These are phyloP conservation scores for Phytophthora fragariae DNA, from an alignment of 352 stramenopile species.

Conservation along the genomic window DNA sequence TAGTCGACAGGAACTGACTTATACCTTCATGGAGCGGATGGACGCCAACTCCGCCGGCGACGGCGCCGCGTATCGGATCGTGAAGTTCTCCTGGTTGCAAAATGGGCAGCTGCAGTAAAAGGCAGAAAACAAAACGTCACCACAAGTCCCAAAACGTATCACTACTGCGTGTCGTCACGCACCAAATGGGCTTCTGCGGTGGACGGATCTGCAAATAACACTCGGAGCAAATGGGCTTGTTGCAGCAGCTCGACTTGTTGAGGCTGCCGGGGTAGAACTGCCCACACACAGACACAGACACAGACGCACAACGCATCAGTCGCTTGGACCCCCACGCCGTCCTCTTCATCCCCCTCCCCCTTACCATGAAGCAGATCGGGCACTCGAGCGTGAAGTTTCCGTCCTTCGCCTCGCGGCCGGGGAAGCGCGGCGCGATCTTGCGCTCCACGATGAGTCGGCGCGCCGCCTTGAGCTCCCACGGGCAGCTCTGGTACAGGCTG, in stretches of 20 bases:
- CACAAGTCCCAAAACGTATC: not conserved
- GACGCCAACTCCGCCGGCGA: conserved; percentile 53
- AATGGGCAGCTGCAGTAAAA: conserved; percentile 68
- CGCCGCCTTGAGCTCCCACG: conserved; percentile 74
- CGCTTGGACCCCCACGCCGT: not conserved
- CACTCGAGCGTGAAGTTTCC: conserved; percentile 77
- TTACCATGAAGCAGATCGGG: conserved; percentile 87
- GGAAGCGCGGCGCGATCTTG: conserved; percentile 80
- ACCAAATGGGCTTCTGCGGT: conserved; percentile 59
- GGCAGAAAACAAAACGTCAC: not conserved
- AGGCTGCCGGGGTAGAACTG: conserved; percentile 73
- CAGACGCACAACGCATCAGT: conserved; percentile 1
- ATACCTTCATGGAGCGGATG: conserved; percentile 53
- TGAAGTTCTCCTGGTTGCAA: conserved; percentile 78
- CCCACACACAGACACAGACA: not conserved
- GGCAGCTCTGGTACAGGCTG: conserved; percentile 81
- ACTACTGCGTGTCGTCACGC: conserved; percentile 17
- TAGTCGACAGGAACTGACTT: not conserved
- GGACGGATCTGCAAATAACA: conserved; percentile 74
- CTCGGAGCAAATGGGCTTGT: conserved; percentile 78
- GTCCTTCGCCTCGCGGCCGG: conserved; percentile 65
- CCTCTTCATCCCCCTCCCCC: not conserved
- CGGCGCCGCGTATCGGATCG: conserved; percentile 57
- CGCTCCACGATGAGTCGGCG: conserved; percentile 73
- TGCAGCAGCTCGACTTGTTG: conserved; percentile 71